Evolutionary conservation across 148 eudicot genomes (phyloP), one percentile per base, ranked within the genome.

Genomic region (Rhododendron vialii): DNA sequence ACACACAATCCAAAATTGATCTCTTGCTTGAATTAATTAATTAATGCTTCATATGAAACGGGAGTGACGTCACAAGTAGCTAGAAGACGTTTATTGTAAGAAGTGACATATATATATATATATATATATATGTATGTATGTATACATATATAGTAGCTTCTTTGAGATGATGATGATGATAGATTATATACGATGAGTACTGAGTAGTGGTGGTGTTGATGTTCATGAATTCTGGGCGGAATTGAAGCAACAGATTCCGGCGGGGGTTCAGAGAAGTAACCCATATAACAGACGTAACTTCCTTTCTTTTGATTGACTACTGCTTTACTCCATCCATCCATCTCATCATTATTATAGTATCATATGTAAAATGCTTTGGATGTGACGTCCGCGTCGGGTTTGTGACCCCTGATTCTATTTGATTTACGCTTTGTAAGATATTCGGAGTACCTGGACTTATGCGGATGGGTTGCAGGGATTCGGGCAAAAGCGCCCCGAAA

Each of bases 231-330:
- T 82, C 79, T 51, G 81, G 84, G 78, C 87, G 57, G 55, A 36
- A 35, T 47, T 80, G 26, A 28, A 48, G 87, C 84, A 86, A 35
- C 35, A 86, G 69, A 86, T 80, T 30, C 87, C 59, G 84, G 84
- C 50, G 26, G 30, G 53, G 65, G 35, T 61, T 67, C 14, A 71
- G 50, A 80, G 48, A 45, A 65, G 87, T 28, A 80, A 48, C 83
- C 79, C 38, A 67, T 67, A 28, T 43, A 48, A 67, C 65, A 63
- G 79, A 85, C 86, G 50, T 10, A 75, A 59, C 82, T 28, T 48
- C 20, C 67, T 33, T 85, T 30, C 80, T 45, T 78, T 41, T 15
- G 69, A 63, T 57, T 85, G 80, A 85, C 47, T 28, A 71, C 76
- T 33, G 76, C 22, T 33, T 30, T 71, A 71, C 76, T 71, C 76